A percentile compares a stretch with the other conserved stretches of the same genome.
These are phyloP conservation scores for Coemansia sp. DNA, from an alignment of 192 early-diverging fungal genomes.

Conservation along the genomic window DNA sequence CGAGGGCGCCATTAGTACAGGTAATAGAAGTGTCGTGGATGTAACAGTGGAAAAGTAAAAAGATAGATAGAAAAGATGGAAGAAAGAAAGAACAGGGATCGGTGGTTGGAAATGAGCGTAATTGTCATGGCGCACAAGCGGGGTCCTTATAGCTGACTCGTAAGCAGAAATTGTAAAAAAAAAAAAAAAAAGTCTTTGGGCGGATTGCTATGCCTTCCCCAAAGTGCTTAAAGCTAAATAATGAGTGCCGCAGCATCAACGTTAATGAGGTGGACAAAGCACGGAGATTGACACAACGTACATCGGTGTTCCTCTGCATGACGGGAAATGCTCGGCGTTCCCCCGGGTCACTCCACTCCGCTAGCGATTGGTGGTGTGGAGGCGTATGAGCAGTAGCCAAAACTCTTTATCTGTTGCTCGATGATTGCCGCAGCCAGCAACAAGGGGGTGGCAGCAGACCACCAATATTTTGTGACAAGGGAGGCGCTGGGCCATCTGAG, in stretches of 20 bases:
- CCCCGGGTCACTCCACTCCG: neutral
- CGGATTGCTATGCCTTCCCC: neutral
- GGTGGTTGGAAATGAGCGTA: neutral
- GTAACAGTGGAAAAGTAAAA: neutral
- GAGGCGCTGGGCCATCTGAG: neutral
- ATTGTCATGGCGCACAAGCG: neutral
- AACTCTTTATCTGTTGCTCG: neutral
- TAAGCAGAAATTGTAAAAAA: too few relatives aligned
- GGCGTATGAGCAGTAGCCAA: neutral
- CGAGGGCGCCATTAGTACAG: neutral
- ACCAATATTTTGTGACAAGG: neutral
- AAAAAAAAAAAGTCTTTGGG: too few relatives aligned
- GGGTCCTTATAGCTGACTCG: neutral
- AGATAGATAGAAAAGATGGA: neutral
- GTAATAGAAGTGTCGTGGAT: neutral
- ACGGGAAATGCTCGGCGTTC: neutral
- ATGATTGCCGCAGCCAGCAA: neutral
- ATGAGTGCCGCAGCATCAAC: neutral
- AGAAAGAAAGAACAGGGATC: neutral
- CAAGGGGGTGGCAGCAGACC: neutral
- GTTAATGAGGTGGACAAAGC: neutral
- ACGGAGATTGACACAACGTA: neutral
- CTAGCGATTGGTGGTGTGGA: neutral
- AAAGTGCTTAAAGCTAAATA: neutral
- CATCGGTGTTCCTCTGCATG: neutral